These are phyloP conservation scores for Xylariaceae sp. DNA, from an alignment of 2,329 filamentous ascomycete genomes.

Conservation along the genomic window DNA sequence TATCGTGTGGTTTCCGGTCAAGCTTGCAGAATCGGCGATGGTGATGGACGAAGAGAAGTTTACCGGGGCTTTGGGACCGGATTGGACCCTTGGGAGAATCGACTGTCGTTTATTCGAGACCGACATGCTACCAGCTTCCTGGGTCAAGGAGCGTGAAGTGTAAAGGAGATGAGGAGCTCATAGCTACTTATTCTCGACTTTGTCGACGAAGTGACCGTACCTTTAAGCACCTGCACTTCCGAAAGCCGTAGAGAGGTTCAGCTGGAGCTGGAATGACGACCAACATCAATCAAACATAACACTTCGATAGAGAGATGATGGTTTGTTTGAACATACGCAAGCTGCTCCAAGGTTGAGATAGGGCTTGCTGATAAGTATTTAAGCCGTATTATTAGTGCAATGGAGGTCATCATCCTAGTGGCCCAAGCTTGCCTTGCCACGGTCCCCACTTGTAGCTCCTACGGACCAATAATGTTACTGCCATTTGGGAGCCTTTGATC, in stretches of 20 bases:
- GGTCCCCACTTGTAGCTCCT: constrained; percentile 23
- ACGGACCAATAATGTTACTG: constrained; percentile 33
- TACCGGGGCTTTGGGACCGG: constrained; percentile 65
- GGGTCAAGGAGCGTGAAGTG: background rate
- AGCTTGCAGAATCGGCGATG: constrained; percentile 66
- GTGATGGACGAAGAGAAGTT: constrained; percentile 65
- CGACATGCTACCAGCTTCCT: constrained; percentile 43
- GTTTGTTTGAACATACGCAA: too few relatives aligned
- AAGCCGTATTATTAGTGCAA: constrained; percentile 4
- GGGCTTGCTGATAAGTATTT: constrained; percentile 13
- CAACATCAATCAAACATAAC: too few relatives aligned
- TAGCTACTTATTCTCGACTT: constrained; percentile 13
- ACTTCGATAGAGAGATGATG: too few relatives aligned
- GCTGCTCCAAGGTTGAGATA: background rate
- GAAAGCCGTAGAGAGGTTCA: background rate
- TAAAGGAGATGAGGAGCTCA: constrained; percentile 13
- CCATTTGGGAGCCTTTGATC: constrained; percentile 34
- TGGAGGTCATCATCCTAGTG: constrained; percentile 15
- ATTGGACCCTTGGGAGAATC: constrained; percentile 58
- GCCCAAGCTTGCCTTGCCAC: constrained; percentile 35
- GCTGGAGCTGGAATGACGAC: too few relatives aligned
- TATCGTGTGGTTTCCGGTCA: constrained; percentile 77
- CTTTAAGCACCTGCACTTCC: too few relatives aligned
- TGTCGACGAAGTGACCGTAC: background rate
- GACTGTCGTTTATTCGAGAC: constrained; percentile 61